Conservation (phyloP, 2,329 filamentous ascomycete genomes). For the Neonectria neomacrospora region DNA sequence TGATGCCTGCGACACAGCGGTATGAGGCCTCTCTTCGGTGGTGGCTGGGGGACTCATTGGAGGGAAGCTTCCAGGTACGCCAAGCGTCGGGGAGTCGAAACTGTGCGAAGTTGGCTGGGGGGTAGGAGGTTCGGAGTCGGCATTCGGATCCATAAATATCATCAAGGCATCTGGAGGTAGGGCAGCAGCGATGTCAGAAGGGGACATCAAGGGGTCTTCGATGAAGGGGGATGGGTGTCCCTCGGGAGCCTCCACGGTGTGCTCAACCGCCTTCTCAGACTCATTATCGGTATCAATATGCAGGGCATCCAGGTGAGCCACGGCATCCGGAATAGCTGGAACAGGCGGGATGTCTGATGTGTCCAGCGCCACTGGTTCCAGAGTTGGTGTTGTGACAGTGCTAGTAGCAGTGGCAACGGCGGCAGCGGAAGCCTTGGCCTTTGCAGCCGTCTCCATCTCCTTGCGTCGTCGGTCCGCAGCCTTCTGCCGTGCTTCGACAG, state of each 20-base stretch:
- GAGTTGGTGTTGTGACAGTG: constrained; percentile 30
- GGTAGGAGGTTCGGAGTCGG: constrained; percentile 25
- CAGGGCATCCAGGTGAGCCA: constrained; percentile 26
- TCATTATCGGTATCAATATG: constrained; percentile 24
- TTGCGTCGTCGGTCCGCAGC: constrained; percentile 64
- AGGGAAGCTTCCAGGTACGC: constrained; percentile 72
- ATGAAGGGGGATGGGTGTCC: constrained; percentile 32
- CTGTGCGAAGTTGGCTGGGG: constrained; percentile 29
- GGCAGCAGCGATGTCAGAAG: constrained; percentile 38
- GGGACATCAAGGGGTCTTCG: constrained; percentile 34
- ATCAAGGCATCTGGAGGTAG: constrained; percentile 39
- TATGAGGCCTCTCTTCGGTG: constrained; percentile 63
- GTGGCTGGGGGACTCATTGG: constrained; percentile 51
- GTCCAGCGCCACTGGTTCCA: constrained; percentile 31
- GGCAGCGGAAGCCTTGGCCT: constrained; percentile 51
- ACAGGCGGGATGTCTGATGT: constrained; percentile 37
- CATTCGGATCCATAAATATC: constrained; percentile 27
- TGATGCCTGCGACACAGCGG: constrained; percentile 69
- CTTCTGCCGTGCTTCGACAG: constrained; percentile 63
- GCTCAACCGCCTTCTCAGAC: constrained; percentile 23
- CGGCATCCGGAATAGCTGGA: constrained; percentile 34
- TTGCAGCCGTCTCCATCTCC: constrained; percentile 60
- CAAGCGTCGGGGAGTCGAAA: constrained; percentile 73
- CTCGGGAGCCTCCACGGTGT: constrained; percentile 23
- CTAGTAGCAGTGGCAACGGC: constrained; percentile 35